Percentiles rank a stretch among this genome's conserved stretches.
Evolutionary conservation across 768 basidiomycete genomes (phyloP).

Genomic region (Serendipita sp.): DNA sequence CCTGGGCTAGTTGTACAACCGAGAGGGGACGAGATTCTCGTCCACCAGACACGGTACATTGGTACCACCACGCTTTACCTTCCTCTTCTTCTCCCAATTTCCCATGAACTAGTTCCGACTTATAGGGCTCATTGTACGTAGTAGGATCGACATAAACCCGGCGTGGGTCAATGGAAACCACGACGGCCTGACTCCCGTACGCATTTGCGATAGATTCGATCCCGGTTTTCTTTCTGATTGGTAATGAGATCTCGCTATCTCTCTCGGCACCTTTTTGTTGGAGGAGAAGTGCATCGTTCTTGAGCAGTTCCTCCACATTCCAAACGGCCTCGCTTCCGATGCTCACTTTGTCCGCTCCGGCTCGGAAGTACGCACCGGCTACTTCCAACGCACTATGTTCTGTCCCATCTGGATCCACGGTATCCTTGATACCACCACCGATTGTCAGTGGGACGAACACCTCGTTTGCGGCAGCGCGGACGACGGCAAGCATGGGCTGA

Average conservation of each 20-base stretch:
- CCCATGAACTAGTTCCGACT: slow-evolving; percentile 40
- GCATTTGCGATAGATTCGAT: slow-evolving; percentile 83
- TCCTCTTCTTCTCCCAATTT: slow-evolving; percentile 35
- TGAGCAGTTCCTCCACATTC: slow-evolving; percentile 58
- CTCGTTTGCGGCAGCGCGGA: slow-evolving; percentile 72
- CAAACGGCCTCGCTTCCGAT: slow-evolving; percentile 94
- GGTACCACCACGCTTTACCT: slow-evolving; percentile 93
- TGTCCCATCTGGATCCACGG: slow-evolving; percentile 89
- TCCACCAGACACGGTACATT: slow-evolving; percentile 92
- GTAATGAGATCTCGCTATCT: too few relatives aligned
- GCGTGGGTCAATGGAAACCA: slow-evolving; percentile 91
- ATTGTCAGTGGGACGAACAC: slow-evolving; percentile 97
- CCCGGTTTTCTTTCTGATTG: slow-evolving; percentile 44
- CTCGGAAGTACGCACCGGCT: slow-evolving; percentile 89
- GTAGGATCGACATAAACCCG: slow-evolving; percentile 60
- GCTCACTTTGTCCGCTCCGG: slow-evolving; percentile 96
- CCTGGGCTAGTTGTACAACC: slow-evolving; percentile 77
- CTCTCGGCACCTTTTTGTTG: too few relatives aligned
- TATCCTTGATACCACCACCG: slow-evolving; percentile 95
- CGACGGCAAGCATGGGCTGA: slow-evolving; percentile 96
- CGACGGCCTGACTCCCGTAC: slow-evolving; percentile 95
- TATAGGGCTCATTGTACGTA: slow-evolving; percentile 53
- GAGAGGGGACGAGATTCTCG: slow-evolving; percentile 71
- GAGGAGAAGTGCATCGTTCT: slow-evolving; percentile 30
- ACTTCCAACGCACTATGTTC: slow-evolving; percentile 78